phyloP scores from a whole-genome alignment of 2,329 filamentous ascomycete genomes.

The Calonectria pseudoturangicola region DNA sequence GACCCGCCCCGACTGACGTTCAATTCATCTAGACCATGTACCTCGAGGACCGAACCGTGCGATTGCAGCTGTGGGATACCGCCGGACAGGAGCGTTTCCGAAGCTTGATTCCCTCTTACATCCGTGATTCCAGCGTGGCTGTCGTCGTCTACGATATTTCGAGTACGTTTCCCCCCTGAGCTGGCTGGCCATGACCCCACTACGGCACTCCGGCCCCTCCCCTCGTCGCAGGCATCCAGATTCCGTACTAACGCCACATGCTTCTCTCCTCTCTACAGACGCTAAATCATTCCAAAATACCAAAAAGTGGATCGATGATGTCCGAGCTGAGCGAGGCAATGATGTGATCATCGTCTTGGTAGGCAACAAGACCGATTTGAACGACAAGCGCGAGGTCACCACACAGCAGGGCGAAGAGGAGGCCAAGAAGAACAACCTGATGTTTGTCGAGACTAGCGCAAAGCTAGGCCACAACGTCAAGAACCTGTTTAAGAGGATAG shows the following conservation, averaged over 20 bases:
- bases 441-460: conserved; percentile 99
- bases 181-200: conserved; percentile 46
- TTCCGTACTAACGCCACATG: conserved; percentile 46
- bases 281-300: conserved; percentile 99
- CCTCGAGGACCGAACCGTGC: conserved; percentile 97
- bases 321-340: conserved; percentile 95
- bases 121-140: conserved; percentile 97
- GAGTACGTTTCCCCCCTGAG: conserved; percentile 68
- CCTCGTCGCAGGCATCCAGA: conserved; percentile 36
- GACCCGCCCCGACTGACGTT: conserved; percentile 44
- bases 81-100: conserved; percentile 98
- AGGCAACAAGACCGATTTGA: conserved; percentile 99
- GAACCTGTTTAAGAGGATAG: conserved; percentile 97
- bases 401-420: conserved; percentile 98
- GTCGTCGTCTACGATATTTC: conserved; percentile 99
- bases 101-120: conserved; percentile 97
- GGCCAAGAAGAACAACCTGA: conserved; percentile 96
- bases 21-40: conserved; percentile 86
- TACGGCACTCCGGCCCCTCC: conserved; percentile 35
- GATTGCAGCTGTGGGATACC: conserved; percentile 98
- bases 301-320: conserved; percentile 99
- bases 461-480: conserved; percentile 99
- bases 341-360: conserved; percentile 99
- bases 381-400: conserved; percentile 98
- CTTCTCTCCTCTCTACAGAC: conserved; percentile 67